These are phyloP conservation scores for Epichloe sp. DNA, from an alignment of 2,329 filamentous ascomycete species.

Conservation along the genomic window DNA sequence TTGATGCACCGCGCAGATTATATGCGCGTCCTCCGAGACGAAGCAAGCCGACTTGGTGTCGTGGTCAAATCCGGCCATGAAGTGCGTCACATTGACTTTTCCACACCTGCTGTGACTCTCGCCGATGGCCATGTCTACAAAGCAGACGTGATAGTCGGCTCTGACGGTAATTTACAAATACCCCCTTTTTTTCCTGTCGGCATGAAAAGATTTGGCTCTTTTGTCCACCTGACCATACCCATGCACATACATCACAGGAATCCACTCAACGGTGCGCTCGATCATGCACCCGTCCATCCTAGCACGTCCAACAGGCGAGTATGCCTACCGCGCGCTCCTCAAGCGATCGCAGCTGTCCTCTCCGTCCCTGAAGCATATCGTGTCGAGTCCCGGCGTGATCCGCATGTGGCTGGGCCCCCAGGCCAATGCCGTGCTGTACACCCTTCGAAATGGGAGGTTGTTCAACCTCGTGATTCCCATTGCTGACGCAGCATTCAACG, in stretches of 20 bases:
- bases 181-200: too few relatives aligned
- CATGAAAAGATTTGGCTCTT: too few relatives aligned
- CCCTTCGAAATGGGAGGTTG: conserved; percentile 1
- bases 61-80: conserved; percentile 4
- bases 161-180: conserved; percentile 5
- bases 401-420: conserved; percentile 5
- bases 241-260: not conserved
- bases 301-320: conserved; percentile 1
- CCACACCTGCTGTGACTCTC: conserved; percentile 3
- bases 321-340: conserved; percentile 7
- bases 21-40: conserved; percentile 6
- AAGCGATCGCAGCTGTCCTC: conserved; percentile 2
- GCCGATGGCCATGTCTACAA: conserved; percentile 2
- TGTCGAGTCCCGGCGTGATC: not conserved
- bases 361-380: not conserved
- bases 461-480: conserved; percentile 7
- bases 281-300: conserved; percentile 5
- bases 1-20: conserved; percentile 9
- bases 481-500: conserved; percentile 3
- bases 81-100: conserved; percentile 5
- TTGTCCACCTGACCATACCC: not conserved
- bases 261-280: conserved; percentile 5
- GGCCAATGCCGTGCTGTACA: conserved; percentile 6
- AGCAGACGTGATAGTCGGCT: conserved; percentile 8
- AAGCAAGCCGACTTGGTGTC: conserved; percentile 5